A percentile compares a stretch with the other conserved stretches of the same genome.
These are phyloP conservation scores for Aspergillus sp. DNA, from an alignment of 2,329 filamentous ascomycete species.

Conservation along the genomic window DNA sequence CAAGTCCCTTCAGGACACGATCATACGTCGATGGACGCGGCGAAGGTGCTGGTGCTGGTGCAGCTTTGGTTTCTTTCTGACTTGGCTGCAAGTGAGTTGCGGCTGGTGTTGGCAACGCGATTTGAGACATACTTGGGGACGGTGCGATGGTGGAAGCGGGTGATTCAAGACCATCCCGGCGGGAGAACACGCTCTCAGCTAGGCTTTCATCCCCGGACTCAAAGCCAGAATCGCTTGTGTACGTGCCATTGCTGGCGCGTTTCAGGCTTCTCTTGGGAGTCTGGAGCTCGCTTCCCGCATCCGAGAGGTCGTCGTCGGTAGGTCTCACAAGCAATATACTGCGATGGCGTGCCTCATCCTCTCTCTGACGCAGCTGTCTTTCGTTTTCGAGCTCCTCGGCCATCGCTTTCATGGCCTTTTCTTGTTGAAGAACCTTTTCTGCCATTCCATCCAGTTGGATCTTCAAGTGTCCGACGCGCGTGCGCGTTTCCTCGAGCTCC, in stretches of 20 bases:
- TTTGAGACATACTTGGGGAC: conserved; percentile 32
- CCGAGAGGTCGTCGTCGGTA: conserved; percentile 29
- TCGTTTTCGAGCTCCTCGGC: conserved; percentile 45
- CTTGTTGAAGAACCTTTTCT: conserved; percentile 50
- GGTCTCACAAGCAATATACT: conserved; percentile 26
- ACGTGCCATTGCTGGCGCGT: conserved; percentile 35
- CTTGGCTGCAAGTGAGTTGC: conserved; percentile 27
- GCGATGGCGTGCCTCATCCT: conserved; percentile 33
- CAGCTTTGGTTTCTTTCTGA: conserved; percentile 25
- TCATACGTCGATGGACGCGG: conserved; percentile 35
- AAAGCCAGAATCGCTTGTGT: conserved; percentile 54
- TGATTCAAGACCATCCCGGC: conserved; percentile 28
- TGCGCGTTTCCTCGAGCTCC: conserved; percentile 57
- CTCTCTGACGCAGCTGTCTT: conserved; percentile 32
- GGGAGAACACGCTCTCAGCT: conserved; percentile 44
- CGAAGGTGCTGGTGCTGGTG: conserved; percentile 8
- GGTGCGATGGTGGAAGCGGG: conserved; percentile 33
- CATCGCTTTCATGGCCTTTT: conserved; percentile 51
- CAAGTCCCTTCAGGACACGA: conserved; percentile 39
- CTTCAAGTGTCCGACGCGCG: conserved; percentile 54
- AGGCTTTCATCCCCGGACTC: conserved; percentile 55
- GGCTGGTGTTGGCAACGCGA: conserved; percentile 24
- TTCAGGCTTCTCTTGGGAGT: conserved; percentile 29
- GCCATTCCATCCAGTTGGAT: conserved; percentile 59
- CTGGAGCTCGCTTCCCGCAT: conserved; percentile 28